A percentile compares a stretch with the other conserved stretches of the same genome.
Evolutionary conservation across 768 basidiomycete species (phyloP).

Genomic region (Pholiota molesta): DNA sequence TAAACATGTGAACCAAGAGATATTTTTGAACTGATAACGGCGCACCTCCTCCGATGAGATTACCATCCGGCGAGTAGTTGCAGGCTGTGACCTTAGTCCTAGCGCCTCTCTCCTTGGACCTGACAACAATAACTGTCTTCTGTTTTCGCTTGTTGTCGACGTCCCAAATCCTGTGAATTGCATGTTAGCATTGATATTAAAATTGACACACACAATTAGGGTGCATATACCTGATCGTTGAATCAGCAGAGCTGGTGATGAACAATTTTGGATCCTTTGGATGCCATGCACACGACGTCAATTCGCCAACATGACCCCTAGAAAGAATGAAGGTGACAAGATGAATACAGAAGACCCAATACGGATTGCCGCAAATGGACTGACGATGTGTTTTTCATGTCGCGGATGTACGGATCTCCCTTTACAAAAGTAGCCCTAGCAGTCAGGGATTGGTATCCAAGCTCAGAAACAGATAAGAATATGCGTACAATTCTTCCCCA

Average conservation of each 20-base stretch:
- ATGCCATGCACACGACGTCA: slow-evolving; percentile 92
- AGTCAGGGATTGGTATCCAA: slow-evolving; percentile 53
- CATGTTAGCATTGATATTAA: background rate
- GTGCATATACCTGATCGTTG: slow-evolving; percentile 77
- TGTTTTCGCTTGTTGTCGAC: slow-evolving; percentile 91
- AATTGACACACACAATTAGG: slow-evolving; percentile 9
- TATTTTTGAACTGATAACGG: slow-evolving; percentile 17
- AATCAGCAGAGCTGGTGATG: slow-evolving; percentile 94
- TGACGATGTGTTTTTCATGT: slow-evolving; percentile 98
- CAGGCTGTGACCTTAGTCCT: slow-evolving; percentile 90
- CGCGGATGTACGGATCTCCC: slow-evolving; percentile 97
- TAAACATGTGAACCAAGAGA: slow-evolving; percentile 19
- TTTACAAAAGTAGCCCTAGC: slow-evolving; percentile 80
- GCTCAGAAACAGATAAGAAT: slow-evolving; percentile 20
- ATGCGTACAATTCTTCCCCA: slow-evolving; percentile 86
- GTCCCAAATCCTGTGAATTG: slow-evolving; percentile 82
- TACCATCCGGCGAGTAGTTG: slow-evolving; percentile 89
- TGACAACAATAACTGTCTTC: slow-evolving; percentile 94
- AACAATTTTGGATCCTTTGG: slow-evolving; percentile 84
- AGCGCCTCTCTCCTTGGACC: slow-evolving; percentile 93
- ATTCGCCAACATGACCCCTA: slow-evolving; percentile 93
- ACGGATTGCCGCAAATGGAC: slow-evolving; percentile 31
- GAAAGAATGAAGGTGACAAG: slow-evolving; percentile 11
- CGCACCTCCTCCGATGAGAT: slow-evolving; percentile 83
- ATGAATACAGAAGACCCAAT: background rate